Evolutionary conservation across 1,139 yeast genomes (phyloP), one percentile per base, ranked within the genome.

Genomic region (Torulaspora pretoriensis): DNA sequence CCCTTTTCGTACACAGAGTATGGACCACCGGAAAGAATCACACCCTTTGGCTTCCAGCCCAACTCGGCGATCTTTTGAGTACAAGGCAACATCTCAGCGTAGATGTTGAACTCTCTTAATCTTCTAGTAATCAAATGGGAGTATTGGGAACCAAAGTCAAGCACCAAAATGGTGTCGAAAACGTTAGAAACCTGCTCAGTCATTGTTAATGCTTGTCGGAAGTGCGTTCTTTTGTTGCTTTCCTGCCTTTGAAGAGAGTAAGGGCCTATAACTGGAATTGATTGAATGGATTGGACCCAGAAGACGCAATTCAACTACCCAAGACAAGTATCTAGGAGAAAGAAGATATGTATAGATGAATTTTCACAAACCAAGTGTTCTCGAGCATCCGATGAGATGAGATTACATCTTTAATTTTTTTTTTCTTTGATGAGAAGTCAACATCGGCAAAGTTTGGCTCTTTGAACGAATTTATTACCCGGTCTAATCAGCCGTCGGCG

Each of bases 41-140:
- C 82, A 71, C 99, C 99, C 69, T 83, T 87, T 57, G 99, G 99
- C 66, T 80, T 89, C 95, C 96, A 92, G 50, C 81, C 72, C 62
- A 94, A 78, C 59, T 92, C 97, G 45, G 83, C 66, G 64, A 92
- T 90, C 74, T 90, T 92, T 71, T 92, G 97, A 47, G 98, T 92
- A 72, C 98, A 92, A 57, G 99, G 98, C 55, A 92, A 78, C 98
- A 92, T 92, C 73, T 94, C 99, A 55, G 98, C 97, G 70, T 94
- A 92, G 56, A 92, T 92, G 68, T 92, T 88, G 75, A 90, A 88
- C 69, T 92, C 99, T 77, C 99, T 87, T 62, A 92, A 77, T 72
- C 98, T 86, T 73, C 99, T 85, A 52, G 97, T 92, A 69, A 92
- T 89, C 67, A 92, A 74, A 67, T 92, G 99, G 50, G 96, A 87